Evolutionary conservation across 129 eudicot species (phyloP), one percentile per base, ranked within the genome.

Genomic region (Chrysanthemum makinoi): DNA sequence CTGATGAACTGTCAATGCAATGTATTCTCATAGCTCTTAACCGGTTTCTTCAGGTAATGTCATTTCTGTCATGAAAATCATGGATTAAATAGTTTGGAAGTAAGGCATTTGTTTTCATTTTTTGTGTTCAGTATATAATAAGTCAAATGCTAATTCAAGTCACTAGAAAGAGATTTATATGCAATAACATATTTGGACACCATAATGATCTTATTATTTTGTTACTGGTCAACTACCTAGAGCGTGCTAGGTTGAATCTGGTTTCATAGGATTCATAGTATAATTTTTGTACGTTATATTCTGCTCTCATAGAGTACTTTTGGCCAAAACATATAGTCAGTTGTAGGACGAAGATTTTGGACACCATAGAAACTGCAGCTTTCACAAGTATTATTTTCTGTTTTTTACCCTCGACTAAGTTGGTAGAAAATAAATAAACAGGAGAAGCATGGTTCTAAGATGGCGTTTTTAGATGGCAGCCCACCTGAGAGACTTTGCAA

Each of bases 1-100:
- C 99, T 16, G 96, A 95, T 76, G 97, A 95, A 76, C 95, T 95
- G 22, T 95, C 99, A 49, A 95, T 95, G 99, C 99, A 95, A 82
- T 95, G 99, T 70, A 88, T 95, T 73, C 86, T 95, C 87, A 95
- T 95, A 71, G 99, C 99, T 68, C 80, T 95, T 56, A 95, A 90
- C 86, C 87, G 97, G 10, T 95, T 95, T 83, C 96, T 95, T 72
- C 99, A 90, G 99, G 99, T 87, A 65, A 28, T 15, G 24, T 22
- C 65, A 66, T 79, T 53, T 66, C 67, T 58, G 2, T 73, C 78
- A 50, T 67, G 16, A 46, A 57, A 54, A 51, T 75, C 28, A 43
- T 33, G 48, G 6, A 18, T 58, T 3, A 33, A 53, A 10, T 59
- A 68, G 10, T 64, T 64, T 28, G 20, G 30, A 24, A 59, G 53